These are phyloP conservation scores for Sindora glabra DNA, from an alignment of 306 rosid species.

Conservation along the genomic window DNA sequence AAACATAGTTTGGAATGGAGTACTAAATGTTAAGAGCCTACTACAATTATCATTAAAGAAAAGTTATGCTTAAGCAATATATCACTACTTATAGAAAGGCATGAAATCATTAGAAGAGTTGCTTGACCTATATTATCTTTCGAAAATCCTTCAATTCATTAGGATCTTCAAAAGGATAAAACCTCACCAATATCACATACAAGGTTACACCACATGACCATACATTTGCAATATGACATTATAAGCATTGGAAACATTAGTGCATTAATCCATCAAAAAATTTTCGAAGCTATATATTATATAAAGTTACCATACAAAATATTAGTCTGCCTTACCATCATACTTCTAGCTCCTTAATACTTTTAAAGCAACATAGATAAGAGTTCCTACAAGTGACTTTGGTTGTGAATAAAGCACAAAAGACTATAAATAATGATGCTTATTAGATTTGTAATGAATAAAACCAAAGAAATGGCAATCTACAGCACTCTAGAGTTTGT, in stretches of 20 bases:
- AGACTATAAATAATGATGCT: conserved; percentile 45
- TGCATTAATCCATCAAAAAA: neutral
- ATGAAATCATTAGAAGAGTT: neutral
- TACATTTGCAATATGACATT: conserved; percentile 75
- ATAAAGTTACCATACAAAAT: no score
- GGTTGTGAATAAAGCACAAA: conserved; percentile 96
- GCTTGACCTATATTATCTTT: conserved; percentile 72
- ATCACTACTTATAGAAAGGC: neutral
- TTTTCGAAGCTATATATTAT: no score
- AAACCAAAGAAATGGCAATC: neutral
- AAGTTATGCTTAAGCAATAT: conserved; percentile 21
- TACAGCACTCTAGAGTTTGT: neutral
- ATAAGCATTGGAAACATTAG: conserved; percentile 13
- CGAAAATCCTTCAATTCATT: conserved; percentile 75
- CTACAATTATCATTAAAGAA: conserved; percentile 40
- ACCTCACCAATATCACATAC: conserved; percentile 82
- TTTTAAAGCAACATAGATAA: conserved; percentile 96
- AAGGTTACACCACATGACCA: conserved; percentile 98
- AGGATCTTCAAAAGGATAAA: conserved; percentile 94
- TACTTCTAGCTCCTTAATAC: conserved; percentile 75
- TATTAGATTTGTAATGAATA: conserved; percentile 6
- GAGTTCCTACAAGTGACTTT: conserved; percentile 91
- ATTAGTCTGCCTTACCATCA: conserved; percentile 94
- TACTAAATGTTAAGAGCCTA: conserved; percentile 73
- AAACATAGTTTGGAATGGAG: conserved; percentile 65